Evolutionary conservation across 768 basidiomycete genomes (phyloP).

Genomic region (Mycena haematopus): DNA sequence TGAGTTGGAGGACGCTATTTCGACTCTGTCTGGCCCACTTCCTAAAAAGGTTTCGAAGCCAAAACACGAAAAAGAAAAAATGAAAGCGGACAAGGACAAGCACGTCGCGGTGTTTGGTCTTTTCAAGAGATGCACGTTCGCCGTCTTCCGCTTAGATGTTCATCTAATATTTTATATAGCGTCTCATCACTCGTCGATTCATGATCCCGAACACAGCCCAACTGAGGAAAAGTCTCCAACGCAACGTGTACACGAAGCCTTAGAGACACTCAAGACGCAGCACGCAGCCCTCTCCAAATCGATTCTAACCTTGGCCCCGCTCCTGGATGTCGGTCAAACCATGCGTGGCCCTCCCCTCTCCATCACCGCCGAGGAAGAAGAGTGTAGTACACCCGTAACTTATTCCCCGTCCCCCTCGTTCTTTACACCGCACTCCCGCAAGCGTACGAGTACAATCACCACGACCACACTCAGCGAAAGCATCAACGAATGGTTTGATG

Average conservation of each 20-base stretch:
- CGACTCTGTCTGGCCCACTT: constrained; percentile 43
- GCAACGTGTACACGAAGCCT: constrained; percentile 52
- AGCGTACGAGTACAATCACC: constrained; percentile 50
- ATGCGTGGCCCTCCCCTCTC: constrained; percentile 48
- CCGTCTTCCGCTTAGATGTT: constrained; percentile 8
- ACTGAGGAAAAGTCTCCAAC: constrained; percentile 21
- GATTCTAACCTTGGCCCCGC: constrained; percentile 40
- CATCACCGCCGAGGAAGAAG: constrained; percentile 56
- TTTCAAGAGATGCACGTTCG: constrained; percentile 63
- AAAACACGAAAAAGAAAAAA: constrained; percentile 53
- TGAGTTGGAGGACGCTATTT: constrained; percentile 63
- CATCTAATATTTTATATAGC: constrained; percentile 24
- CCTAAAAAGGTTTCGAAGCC: constrained; percentile 43
- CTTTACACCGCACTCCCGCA: constrained; percentile 40
- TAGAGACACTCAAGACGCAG: constrained; percentile 65
- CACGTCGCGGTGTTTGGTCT: constrained; percentile 54
- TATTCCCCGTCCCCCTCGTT: constrained; percentile 30
- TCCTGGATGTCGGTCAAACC: constrained; percentile 36
- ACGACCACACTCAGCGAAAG: constrained; percentile 57
- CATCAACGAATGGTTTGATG: constrained; percentile 79
- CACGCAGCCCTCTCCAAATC: constrained; percentile 58
- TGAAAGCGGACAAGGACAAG: constrained; percentile 59
- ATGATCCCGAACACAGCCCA: constrained; percentile 31
- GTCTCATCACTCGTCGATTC: constrained; percentile 33
- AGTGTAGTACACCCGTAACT: constrained; percentile 30